A percentile compares a stretch with the other conserved stretches of the same genome.
Evolutionary conservation across 805 yeast species (phyloP).

Genomic region (Pachysolen tannophilus): DNA sequence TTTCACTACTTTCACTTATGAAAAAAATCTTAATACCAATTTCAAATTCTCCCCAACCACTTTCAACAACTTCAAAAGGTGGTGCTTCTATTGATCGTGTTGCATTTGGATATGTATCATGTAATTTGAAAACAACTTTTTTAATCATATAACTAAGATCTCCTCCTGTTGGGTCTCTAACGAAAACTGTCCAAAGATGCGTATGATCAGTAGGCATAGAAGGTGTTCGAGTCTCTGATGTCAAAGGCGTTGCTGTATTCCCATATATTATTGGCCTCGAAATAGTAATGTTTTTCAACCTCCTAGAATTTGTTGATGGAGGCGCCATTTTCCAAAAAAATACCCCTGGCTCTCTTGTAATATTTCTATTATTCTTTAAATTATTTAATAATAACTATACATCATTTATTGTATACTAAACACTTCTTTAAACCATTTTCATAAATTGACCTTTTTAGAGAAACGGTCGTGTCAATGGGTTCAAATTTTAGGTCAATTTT

Average conservation of each 20-base stretch:
- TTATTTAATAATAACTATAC: too few species aligned
- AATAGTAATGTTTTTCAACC: slow-evolving; percentile 48
- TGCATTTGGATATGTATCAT: slow-evolving; percentile 86
- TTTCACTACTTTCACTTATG: slow-evolving; percentile 80
- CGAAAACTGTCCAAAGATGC: slow-evolving; percentile 92
- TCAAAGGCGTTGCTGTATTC: slow-evolving; percentile 65
- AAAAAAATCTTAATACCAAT: slow-evolving; percentile 82
- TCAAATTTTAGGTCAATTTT: too few species aligned
- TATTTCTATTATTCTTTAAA: too few species aligned
- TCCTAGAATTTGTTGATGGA: slow-evolving; percentile 20
- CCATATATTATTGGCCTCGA: slow-evolving; percentile 79
- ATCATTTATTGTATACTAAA: too few species aligned
- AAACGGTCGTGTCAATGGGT: too few species aligned
- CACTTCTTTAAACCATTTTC: too few species aligned
- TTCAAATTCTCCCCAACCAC: slow-evolving; percentile 99
- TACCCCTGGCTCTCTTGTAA: too few species aligned
- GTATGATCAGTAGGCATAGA: slow-evolving; percentile 84
- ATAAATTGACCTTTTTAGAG: too few species aligned
- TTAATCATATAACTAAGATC: slow-evolving; percentile 80
- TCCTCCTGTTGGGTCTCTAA: slow-evolving; percentile 70
- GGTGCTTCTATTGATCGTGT: slow-evolving; percentile 83
- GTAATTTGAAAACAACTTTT: slow-evolving; percentile 88
- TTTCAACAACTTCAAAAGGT: slow-evolving; percentile 91
- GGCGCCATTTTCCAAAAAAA: slow-evolving; percentile 28
- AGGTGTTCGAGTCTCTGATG: slow-evolving; percentile 40